These are phyloP conservation scores for Begonia peltatifolia DNA, from an alignment of 306 rosid species.

Conservation along the genomic window DNA sequence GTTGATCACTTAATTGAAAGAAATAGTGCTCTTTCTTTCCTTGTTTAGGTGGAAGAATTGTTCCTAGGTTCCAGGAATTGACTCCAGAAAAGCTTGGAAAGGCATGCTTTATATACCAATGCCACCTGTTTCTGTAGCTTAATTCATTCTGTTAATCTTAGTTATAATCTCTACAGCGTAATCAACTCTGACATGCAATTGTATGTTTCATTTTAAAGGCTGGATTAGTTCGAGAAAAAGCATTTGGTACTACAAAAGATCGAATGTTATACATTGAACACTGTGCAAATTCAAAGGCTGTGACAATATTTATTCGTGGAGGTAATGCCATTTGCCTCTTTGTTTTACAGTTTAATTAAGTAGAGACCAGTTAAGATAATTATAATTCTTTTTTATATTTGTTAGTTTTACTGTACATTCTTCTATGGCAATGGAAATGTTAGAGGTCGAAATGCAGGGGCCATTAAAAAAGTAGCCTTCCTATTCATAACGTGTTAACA, in stretches of 20 bases:
- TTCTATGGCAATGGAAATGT: no score
- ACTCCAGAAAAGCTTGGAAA: conserved; percentile 81
- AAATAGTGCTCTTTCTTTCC: conserved; percentile 5
- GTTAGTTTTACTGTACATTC: no score
- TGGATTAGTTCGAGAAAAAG: conserved; percentile 83
- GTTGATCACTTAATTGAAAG: neutral
- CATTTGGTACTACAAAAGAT: conserved; percentile 96
- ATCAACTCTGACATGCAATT: conserved; percentile 1
- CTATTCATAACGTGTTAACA: no score
- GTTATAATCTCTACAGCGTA: neutral
- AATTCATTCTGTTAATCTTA: no score
- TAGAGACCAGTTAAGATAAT: no score
- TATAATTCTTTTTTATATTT: no score
- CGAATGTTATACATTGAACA: conserved; percentile 94
- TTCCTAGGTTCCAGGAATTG: conserved; percentile 95
- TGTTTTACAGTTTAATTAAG: no score
- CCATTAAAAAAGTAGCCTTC: no score
- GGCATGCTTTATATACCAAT: conserved; percentile 25
- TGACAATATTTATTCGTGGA: conserved; percentile 83
- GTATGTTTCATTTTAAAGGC: conserved; percentile 31
- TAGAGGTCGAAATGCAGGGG: no score
- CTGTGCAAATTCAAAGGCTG: conserved; percentile 97
- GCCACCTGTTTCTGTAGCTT: neutral
- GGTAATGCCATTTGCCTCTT: conserved; percentile 25
- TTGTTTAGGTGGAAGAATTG: conserved; percentile 87